A percentile compares a stretch with the other conserved stretches of the same genome.
Evolutionary conservation across 306 rosid genomes (phyloP).

Genomic region (Inga leiocalycina): DNA sequence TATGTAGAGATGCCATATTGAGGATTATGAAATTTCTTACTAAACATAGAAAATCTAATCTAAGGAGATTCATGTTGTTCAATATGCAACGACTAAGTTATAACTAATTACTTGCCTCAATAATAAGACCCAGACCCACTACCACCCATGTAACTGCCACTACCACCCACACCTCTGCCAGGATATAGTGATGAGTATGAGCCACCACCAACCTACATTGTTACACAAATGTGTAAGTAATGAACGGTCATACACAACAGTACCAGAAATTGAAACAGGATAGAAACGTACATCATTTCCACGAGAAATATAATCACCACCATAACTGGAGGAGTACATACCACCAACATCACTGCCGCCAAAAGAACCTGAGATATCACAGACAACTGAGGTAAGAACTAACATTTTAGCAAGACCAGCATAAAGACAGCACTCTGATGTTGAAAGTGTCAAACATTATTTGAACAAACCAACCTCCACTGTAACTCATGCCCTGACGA

Average conservation of each 20-base stretch:
- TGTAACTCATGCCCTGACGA: constrained; percentile 62
- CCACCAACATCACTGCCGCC: constrained; percentile 68
- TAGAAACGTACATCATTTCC: constrained; percentile 74
- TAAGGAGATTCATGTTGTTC: not conserved
- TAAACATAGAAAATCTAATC: constrained; percentile 24
- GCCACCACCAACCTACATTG: constrained; percentile 73
- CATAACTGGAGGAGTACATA: constrained; percentile 86
- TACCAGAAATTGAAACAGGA: constrained; percentile 18
- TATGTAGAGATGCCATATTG: constrained; percentile 48
- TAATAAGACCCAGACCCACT: constrained; percentile 89
- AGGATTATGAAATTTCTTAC: constrained; percentile 38
- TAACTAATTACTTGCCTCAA: constrained; percentile 59
- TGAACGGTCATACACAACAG: constrained; percentile 8
- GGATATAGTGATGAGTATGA: constrained; percentile 80
- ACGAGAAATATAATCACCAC: constrained; percentile 72
- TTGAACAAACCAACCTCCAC: constrained; percentile 52
- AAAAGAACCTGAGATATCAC: constrained; percentile 65
- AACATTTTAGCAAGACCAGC: not conserved
- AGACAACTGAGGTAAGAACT: constrained; percentile 4
- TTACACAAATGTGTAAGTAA: constrained; percentile 7
- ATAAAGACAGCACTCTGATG: not conserved
- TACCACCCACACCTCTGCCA: constrained; percentile 73
- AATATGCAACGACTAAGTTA: not conserved
- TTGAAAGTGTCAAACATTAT: constrained; percentile 28
- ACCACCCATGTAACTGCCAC: constrained; percentile 78